Conservation (phyloP, 192 early-diverging fungal genomes). For the Linnemannia exigua region DNA sequence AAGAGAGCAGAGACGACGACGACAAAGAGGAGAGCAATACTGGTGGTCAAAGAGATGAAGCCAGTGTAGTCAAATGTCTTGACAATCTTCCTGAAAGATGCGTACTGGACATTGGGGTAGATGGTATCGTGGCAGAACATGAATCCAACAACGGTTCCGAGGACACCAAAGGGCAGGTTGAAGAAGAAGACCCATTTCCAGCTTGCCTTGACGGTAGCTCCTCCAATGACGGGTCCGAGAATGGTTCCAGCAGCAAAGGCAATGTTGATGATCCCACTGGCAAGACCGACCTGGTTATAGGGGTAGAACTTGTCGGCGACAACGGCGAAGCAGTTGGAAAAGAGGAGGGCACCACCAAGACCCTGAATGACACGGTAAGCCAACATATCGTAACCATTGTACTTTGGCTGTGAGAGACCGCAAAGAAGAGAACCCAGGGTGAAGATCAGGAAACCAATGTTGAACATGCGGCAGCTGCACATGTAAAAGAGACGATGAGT, state of each 20-base stretch:
- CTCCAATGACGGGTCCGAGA: constrained; percentile 52
- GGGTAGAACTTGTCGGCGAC: constrained; percentile 56
- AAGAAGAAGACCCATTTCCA: constrained; percentile 59
- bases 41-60: constrained; percentile 44
- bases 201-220: constrained; percentile 43
- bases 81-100: constrained; percentile 31
- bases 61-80: constrained; percentile 54
- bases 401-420: constrained; percentile 42
- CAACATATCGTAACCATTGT: constrained; percentile 45
- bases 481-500: background rate
- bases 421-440: constrained; percentile 51
- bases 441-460: constrained; percentile 52
- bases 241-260: constrained; percentile 54
- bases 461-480: constrained; percentile 51
- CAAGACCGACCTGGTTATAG: constrained; percentile 55
- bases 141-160: constrained; percentile 46
- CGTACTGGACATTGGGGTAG: constrained; percentile 45
- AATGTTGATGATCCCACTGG: constrained; percentile 54
- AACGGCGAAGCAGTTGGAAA: constrained; percentile 54
- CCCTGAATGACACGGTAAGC: constrained; percentile 56
- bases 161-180: constrained; percentile 54
- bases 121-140: constrained; percentile 50
- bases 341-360: constrained; percentile 47
- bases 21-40: constrained; percentile 40
- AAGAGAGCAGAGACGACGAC: constrained; percentile 51